Base-by-base conservation (phyloP, 495 filamentous ascomycete genomes). In the Hyaloscypha variabilis region DNA sequence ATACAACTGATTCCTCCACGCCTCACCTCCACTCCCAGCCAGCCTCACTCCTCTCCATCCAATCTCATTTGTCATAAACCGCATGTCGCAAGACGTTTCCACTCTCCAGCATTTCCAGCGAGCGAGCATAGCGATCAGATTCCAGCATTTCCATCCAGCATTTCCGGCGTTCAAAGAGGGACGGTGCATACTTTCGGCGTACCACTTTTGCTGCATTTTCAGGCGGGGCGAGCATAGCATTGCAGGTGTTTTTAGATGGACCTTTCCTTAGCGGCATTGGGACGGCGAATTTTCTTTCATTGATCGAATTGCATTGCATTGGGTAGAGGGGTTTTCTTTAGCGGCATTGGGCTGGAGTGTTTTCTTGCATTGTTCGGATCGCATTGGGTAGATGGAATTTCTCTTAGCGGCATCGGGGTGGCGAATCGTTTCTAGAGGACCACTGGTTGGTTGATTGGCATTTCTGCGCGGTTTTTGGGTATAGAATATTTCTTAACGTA, bases 1-100 rank as follows among this genome's bases (percentile, higher is more conserved):
- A 29, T 85, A 82, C 74, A 85, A 81, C 76, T 81, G 74, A 77
- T 1, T 46, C 39, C 39, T 46, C 0, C 3, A 10, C 19, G 14
- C 39, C 19, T 17, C 14, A 10, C 39, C 0, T 17, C 39, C 39
- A 19, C 39, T 46, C 11, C 39, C 14, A 17, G 39, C 39, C 39
- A 46, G 39, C 39, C 39, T 17, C 17, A 17, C 39, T 19, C 34
- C 17, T 21, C 5, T 55, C 23, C 51, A 34, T 51, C 61, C 23
- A 34, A 36, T 56, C 28, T 50, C 13, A n/a, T n/a, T n/a, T n/a
- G n/a, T n/a, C n/a, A 60, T 19, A 60, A 3, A 25, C 26, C 34
- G 30, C 30, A 29, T 58, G 51, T 52, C 54, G 56, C 63, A 53
- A 60, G 54, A 65, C 63, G n/a, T n/a, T n/a, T n/a, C n/a, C 60